Evolutionary conservation across 2,329 filamentous ascomycete genomes (phyloP).

Genomic region (Alternaria postmessia): DNA sequence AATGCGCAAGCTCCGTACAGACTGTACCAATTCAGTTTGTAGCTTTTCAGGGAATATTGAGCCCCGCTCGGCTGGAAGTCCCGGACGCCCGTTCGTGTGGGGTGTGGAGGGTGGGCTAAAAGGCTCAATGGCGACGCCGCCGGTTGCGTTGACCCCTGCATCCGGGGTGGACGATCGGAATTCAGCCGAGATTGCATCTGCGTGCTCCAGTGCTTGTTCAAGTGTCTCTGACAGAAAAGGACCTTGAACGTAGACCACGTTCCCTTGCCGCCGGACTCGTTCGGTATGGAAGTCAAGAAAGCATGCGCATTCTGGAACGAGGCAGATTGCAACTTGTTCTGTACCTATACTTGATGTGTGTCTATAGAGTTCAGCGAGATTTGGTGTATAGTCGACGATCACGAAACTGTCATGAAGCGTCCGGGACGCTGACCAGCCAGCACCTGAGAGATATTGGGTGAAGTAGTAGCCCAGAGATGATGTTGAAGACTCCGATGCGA

Average conservation of each 20-base stretch:
- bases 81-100: not conserved
- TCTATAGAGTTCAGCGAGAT: conserved; percentile 28
- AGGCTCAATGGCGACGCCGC: conserved; percentile 7
- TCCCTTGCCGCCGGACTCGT: conserved; percentile 21
- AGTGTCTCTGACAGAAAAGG: conserved; percentile 35
- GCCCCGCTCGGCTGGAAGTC: not conserved
- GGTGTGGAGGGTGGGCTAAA: not conserved
- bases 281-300: conserved; percentile 28
- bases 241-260: conserved; percentile 37
- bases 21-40: conserved; percentile 19
- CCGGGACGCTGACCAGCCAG: conserved; percentile 23
- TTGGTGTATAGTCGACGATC: conserved; percentile 36
- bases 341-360: conserved; percentile 16
- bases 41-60: conserved; percentile 17
- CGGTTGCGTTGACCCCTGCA: not conserved
- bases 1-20: conserved; percentile 19
- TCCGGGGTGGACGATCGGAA: conserved; percentile 5
- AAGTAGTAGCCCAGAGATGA: conserved; percentile 25
- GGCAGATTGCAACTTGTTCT: conserved; percentile 38
- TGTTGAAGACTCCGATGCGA: conserved; percentile 17
- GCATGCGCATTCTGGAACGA: conserved; percentile 36
- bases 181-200: conserved; percentile 22
- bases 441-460: conserved; percentile 18
- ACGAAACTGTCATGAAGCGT: conserved; percentile 24
- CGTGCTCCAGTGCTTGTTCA: conserved; percentile 24